A percentile compares a stretch with the other conserved stretches of the same genome.
Conservation (phyloP, 2,329 filamentous ascomycete genomes). For the Aspergillus calidoustus region DNA sequence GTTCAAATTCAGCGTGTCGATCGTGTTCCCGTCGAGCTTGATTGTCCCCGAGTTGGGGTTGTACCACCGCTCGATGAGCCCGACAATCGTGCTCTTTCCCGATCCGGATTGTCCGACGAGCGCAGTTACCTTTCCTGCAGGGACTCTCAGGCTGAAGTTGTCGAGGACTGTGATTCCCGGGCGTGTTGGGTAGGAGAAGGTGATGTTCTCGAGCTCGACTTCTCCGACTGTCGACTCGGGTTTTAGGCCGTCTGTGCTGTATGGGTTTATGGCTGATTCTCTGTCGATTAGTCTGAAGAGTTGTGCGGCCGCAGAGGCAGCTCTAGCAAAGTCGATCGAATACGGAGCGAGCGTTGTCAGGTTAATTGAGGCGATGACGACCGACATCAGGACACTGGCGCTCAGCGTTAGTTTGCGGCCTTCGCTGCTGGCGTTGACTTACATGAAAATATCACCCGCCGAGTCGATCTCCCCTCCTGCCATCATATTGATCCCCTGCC, state of each 20-base stretch:
- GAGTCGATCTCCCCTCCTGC: constrained; percentile 64
- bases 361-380: constrained; percentile 92
- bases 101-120: constrained; percentile 92
- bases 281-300: constrained; percentile 95
- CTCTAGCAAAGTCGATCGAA: constrained; percentile 81
- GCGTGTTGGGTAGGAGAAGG: constrained; percentile 92
- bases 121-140: constrained; percentile 89
- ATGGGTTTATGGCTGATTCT: constrained; percentile 79
- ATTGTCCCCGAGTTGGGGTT: constrained; percentile 82
- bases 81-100: constrained; percentile 93
- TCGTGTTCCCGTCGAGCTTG: constrained; percentile 79
- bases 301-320: constrained; percentile 81
- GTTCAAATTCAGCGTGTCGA: constrained; percentile 78
- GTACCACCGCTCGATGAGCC: constrained; percentile 92
- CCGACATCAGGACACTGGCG: constrained; percentile 72
- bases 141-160: constrained; percentile 76
- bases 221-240: constrained; percentile 74
- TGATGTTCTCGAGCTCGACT: constrained; percentile 80
- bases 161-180: constrained; percentile 89
- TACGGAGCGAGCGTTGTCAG: constrained; percentile 87
- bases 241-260: constrained; percentile 69
- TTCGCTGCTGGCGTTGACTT: constrained; percentile 14
- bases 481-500: constrained; percentile 82
- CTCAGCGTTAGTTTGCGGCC: constrained; percentile 17
- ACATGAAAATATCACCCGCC: constrained; percentile 73